Base-by-base conservation (phyloP, 495 filamentous ascomycete genomes). In the Eremomyces bilateralis region DNA sequence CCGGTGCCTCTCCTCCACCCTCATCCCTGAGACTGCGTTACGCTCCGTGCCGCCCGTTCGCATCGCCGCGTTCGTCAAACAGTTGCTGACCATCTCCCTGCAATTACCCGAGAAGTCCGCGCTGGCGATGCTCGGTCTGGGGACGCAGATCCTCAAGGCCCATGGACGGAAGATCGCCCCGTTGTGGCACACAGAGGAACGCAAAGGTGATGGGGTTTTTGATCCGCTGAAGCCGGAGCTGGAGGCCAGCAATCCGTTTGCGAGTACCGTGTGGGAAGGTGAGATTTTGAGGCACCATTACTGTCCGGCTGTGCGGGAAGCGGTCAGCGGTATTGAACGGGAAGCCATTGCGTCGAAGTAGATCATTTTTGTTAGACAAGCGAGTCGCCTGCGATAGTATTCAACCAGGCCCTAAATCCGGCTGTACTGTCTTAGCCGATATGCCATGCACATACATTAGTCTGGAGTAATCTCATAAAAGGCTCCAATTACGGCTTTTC, bases 21-120 rank as follows among this genome's bases (percentile, higher is more conserved):
- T 97, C 13, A 64, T 74, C 17, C 80, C 81, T 1, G 63, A 68
- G 4, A 64, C 63, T 43, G 59, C 61, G 27, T 21, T 46, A 3
- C 65, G 69, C 41, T 63, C 62, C 16, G 72, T 71, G 30, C 74
- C 69, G 1, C 82, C 84, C 0, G 51, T 76, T 5, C 69, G 84
- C n/a, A 60, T 94, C 17, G 85, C 77, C 21, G 74, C 80, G 10
- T 95, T 95, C 59, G 65, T 72, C n/a, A 95, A 97, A 58, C 80
- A 90, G 42, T 67, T 95, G 4, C 65, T 85, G 59, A 76, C 77
- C 0, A 57, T 66, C 8, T 69, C 81, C 0, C 62, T 97, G 19
- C 88, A 95, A 39, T 51, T 85, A 18, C 88, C 88, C 0, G 84
- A 92, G 55, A 92, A 88, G 48, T 84, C 78, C 1, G 64, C 69